Conservation (phyloP, 192 early-diverging fungal genomes). For the Backusella circina region DNA sequence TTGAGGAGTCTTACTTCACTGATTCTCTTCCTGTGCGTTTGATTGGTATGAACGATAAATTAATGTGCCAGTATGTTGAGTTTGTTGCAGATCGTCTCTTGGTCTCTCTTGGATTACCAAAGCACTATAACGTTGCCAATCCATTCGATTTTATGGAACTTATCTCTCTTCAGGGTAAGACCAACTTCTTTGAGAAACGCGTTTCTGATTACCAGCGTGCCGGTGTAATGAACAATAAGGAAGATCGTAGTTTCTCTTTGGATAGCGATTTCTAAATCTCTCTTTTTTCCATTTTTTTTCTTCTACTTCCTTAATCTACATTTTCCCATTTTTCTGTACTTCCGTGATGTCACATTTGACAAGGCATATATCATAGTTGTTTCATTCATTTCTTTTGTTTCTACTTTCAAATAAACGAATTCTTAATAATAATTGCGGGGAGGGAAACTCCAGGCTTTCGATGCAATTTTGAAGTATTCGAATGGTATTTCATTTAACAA, state of each 20-base stretch:
- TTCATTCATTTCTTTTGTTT: not conserved
- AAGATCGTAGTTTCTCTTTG: conserved; percentile 65
- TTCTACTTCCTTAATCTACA: not conserved
- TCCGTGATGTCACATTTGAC: not conserved
- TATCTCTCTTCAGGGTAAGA: conserved; percentile 96
- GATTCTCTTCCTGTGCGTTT: conserved; percentile 86
- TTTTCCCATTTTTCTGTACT: not conserved
- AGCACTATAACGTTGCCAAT: conserved; percentile 81
- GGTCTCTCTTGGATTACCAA: conserved; percentile 79
- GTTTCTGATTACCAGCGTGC: conserved; percentile 94
- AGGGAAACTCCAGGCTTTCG: too few relatives aligned
- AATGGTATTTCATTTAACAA: too few relatives aligned
- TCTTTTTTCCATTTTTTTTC: not conserved
- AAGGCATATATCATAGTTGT: not conserved
- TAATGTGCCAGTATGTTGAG: conserved; percentile 96
- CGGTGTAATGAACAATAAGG: conserved; percentile 71
- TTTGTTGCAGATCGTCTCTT: conserved; percentile 94
- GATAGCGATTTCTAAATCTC: conserved; percentile 67
- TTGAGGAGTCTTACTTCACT: conserved; percentile 92
- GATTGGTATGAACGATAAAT: conserved; percentile 91
- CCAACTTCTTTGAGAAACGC: conserved; percentile 96
- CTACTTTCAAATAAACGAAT: not conserved
- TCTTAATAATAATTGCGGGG: not conserved
- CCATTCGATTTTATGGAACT: conserved; percentile 99
- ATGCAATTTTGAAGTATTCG: too few relatives aligned